Percentiles rank a stretch among this genome's conserved stretches.
Conservation (phyloP, 495 filamentous ascomycete species). For the Neurospora sp. region DNA sequence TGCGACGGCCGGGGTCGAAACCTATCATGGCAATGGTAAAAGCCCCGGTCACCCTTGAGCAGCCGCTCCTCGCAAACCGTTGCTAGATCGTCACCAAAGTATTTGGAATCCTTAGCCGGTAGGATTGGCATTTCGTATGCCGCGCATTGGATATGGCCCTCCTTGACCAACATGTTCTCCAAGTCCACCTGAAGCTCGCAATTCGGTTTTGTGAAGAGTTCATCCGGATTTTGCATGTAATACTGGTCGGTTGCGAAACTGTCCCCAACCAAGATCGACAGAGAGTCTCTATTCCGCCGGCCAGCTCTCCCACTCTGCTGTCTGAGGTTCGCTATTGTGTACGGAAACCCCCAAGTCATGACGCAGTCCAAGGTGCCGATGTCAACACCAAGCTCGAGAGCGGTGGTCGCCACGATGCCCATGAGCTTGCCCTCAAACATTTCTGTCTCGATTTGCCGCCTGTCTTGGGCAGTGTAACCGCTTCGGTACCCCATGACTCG, state of each 20-base stretch:
- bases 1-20: slow-evolving; percentile 79
- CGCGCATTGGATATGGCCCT: slow-evolving; percentile 93
- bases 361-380: slow-evolving; percentile 94
- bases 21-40: slow-evolving; percentile 80
- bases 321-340: slow-evolving; percentile 84
- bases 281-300: slow-evolving; percentile 84
- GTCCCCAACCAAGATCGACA: slow-evolving; percentile 88
- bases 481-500: slow-evolving; percentile 94
- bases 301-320: slow-evolving; percentile 95
- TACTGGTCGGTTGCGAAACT: slow-evolving; percentile 87
- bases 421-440: slow-evolving; percentile 96
- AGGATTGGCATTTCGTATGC: slow-evolving; percentile 90
- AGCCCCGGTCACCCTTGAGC: slow-evolving; percentile 61
- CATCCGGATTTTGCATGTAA: slow-evolving; percentile 93
- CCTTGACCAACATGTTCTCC: slow-evolving; percentile 79
- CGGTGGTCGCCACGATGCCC: slow-evolving; percentile 89
- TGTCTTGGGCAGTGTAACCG: slow-evolving; percentile 91
- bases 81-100: slow-evolving; percentile 68
- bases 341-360: slow-evolving; percentile 88
- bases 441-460: slow-evolving; percentile 80
- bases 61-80: slow-evolving; percentile 68
- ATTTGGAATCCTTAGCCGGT: slow-evolving; percentile 60
- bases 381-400: slow-evolving; percentile 88
- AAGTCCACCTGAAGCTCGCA: slow-evolving; percentile 82
- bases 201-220: slow-evolving; percentile 92